These are phyloP conservation scores for Monilinia aucupariae DNA, from an alignment of 2,329 filamentous ascomycete genomes.

Conservation along the genomic window DNA sequence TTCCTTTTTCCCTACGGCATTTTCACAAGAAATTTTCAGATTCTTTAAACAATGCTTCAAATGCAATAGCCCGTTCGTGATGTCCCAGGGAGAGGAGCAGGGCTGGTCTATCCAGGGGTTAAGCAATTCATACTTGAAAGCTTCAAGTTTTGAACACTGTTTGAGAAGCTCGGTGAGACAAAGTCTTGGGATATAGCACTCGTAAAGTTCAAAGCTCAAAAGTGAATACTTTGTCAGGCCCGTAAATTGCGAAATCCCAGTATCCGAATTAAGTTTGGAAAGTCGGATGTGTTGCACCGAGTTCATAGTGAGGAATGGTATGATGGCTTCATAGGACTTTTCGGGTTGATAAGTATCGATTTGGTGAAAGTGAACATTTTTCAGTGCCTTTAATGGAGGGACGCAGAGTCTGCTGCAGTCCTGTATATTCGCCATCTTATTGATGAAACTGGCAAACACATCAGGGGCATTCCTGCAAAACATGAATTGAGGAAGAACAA, in stretches of 20 bases:
- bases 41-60: background rate
- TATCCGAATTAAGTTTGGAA: background rate
- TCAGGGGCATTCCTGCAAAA: too few species aligned
- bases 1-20: background rate
- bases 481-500: too few species aligned
- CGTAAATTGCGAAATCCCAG: too few species aligned
- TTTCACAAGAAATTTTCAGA: background rate
- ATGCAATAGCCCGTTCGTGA: background rate
- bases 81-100: background rate
- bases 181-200: background rate
- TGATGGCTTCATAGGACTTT: background rate
- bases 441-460: background rate
- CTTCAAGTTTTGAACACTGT: background rate
- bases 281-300: background rate
- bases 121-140: background rate
- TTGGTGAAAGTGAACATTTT: background rate
- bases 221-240: too few species aligned
- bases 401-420: background rate
- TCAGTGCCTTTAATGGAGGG: background rate
- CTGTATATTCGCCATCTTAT: background rate
- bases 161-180: background rate
- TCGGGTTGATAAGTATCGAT: background rate
- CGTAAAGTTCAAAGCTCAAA: background rate
- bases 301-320: background rate
- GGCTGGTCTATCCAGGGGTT: accelerated